Conservation (phyloP, 192 early-diverging fungal species). For the Podila horticola region DNA sequence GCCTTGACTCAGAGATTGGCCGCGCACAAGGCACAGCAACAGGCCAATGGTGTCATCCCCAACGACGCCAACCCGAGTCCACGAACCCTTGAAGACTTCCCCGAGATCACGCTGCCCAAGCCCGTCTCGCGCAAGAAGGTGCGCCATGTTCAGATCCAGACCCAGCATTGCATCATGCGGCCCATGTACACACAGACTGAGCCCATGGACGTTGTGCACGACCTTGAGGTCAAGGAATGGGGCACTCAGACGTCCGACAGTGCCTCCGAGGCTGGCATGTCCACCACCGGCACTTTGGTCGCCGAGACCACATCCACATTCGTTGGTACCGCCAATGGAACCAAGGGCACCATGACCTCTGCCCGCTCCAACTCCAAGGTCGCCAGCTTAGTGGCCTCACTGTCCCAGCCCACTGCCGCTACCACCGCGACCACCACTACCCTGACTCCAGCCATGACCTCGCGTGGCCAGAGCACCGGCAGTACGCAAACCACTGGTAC, state of each 20-base stretch:
- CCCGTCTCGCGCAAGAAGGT: slow-evolving; percentile 47
- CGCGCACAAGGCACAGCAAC: slow-evolving; percentile 35
- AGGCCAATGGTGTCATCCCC: not conserved
- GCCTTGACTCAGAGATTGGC: slow-evolving; percentile 37
- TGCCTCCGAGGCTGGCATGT: slow-evolving; percentile 12
- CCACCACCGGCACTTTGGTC: not conserved
- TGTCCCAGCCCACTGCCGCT: slow-evolving; percentile 19
- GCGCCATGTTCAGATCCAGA: slow-evolving; percentile 52
- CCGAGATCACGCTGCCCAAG: slow-evolving; percentile 29
- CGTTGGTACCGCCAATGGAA: not conserved
- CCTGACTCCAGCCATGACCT: not conserved
- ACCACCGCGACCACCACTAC: slow-evolving; percentile 19
- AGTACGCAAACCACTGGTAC: not conserved
- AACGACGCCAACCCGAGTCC: not conserved
- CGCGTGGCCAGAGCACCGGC: not conserved
- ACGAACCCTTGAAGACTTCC: not conserved
- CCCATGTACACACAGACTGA: slow-evolving; percentile 46
- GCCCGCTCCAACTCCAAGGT: slow-evolving; percentile 20
- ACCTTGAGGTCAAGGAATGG: slow-evolving; percentile 27
- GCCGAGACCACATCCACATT: not conserved
- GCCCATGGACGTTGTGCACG: slow-evolving; percentile 22
- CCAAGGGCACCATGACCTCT: not conserved
- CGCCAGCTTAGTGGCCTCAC: slow-evolving; percentile 18
- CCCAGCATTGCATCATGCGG: slow-evolving; percentile 41
- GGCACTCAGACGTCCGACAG: not conserved